Evolutionary conservation across 768 basidiomycete genomes (phyloP), one percentile per base, ranked within the genome.

Genomic region (Russula emetica): DNA sequence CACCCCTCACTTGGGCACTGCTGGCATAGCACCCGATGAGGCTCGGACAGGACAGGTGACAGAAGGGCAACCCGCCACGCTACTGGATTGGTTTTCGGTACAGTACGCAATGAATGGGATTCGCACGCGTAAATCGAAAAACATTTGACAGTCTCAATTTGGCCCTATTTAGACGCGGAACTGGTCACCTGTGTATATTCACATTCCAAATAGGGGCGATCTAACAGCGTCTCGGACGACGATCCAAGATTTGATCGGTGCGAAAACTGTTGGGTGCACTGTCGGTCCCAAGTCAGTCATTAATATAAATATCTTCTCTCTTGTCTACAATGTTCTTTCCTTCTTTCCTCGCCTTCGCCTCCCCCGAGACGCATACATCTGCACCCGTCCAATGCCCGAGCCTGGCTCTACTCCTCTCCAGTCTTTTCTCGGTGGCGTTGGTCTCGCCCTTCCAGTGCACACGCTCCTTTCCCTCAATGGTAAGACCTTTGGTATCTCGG

Each of bases 401-500:
- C 53, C 60, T 52, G 60, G 60, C 36, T 55, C 69, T 28, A 69
- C 68, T 20, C 81, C 83, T 20, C 68, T 83, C 30, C 77, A 78
- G 55, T 83, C 85, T 22, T 77, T 85, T 60, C 70, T 85, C 24
- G 84, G 84, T 20, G 85, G 85, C 8, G 57, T 83, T 30, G 77
- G 79, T 51, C 74, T 86, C 24, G 73, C 83, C 26, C 55, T 85
- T 38, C 77, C 85, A 1, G 78, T 80, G 3, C 81, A 85, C 67
- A 72, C 80, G 18, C 74, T 86, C 5, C 71, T 83, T 34, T 69
- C 83, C 16, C 75, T 84, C 45, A 85, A 84, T 61, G 83, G 84
- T 26, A 76, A 75, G 61, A 78, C 81, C 53, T 82, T 85, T 64
- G 85, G 85, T 1, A 80, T 86, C 58, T 85, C 84, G 28, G 84